Base-by-base conservation (phyloP, 345 rosid species). In the Gossypium anomalum region DNA sequence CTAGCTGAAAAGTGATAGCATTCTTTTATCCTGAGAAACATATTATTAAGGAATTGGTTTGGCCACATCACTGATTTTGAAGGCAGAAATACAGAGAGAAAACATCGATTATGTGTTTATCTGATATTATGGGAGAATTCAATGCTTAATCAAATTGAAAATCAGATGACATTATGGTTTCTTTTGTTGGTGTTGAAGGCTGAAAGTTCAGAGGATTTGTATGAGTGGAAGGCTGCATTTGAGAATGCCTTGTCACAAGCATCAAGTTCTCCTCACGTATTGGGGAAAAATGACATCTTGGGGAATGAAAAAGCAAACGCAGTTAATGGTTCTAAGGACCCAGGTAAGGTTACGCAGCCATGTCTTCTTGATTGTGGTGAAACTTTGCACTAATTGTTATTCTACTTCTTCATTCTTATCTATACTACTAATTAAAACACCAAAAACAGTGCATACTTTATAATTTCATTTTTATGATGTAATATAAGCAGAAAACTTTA, bases 201-300 rank as follows among this genome's bases (percentile, higher is more conserved):
- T 51, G 93, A 94, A 83, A 90, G 90, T 44, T 77, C 73, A 74
- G 97, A 92, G 79, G 99, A 95, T 91, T 82, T 95, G 71, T 29
- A 89, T 57, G 97, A 88, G 59, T 95, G 99, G 99, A 95, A 90
- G 84, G 72, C 78, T 81, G 97, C 97, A 52, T 88, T 95, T 62
- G 98, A 95, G 84, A 85, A 77, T 78, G 99, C 98, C 81, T 82
- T 95, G 76, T 82, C 93, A 64, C 92, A 86, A 84, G 97, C 99
- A 85, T 97, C 98, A 13, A 86, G 76, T 82, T 83, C 97, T 76
- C 79, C 88, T 58, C 84, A 85, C 82, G 88, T 79, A 59, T 84
- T 86, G 88, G 94, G 92, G 78, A 92, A 93, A 82, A 91, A 93
- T 83, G 97, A 93, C 60, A 83, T 91, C 75, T 78, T 90, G 47